Evolutionary conservation across 73 alveolate genomes (phyloP), one percentile per base, ranked within the genome.

Genomic region (Effrenium voratum): DNA sequence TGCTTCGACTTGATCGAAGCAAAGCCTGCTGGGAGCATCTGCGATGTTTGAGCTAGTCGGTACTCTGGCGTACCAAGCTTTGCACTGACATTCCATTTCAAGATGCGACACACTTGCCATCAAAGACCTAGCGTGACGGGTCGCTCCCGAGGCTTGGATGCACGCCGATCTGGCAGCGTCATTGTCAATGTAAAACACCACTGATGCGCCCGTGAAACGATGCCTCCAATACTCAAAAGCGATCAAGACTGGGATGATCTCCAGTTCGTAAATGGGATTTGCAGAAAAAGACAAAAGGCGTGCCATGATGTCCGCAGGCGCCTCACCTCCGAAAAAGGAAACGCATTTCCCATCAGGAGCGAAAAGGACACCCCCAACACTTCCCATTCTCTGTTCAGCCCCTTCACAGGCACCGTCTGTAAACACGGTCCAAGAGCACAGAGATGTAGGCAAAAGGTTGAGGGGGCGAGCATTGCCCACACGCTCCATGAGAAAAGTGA

Each of bases 321-420:
- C 59, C 5, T 1, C 16, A 3, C 40, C 55, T 12, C 50, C n/a
- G 36, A 75, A 75, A 41, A 5, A 75, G 1, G 3, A 8, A 12
- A 43, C 34, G 26, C 41, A 6, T 6, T 13, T 41, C 86, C 86
- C 36, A 1, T 8, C 3, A 2, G 55, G 60, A 12, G 34, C 2
- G 38, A 75, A 34, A 6, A 75, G 41, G 40, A 75, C 40, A 10
- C 86, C 86, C 6, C 86, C 86, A 2, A 75, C 41, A 5, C 40
- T 43, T 13, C 86, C 86, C 15, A 43, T 22, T 45, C 15, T 38
- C 2, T 2, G 10, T 6, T 36, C 86, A 2, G n/a, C 55, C 15
- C 86, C 86, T 75, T 75, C 86, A 26, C 86, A 75, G 16, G 86
- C 5, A 16, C 83, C 83, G 26, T 72, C 83, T 72, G 83, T 72